Evolutionary conservation across 768 basidiomycete species (phyloP), one percentile per base, ranked within the genome.

Genomic region (Tylopilus plumbeoviolaceoides): DNA sequence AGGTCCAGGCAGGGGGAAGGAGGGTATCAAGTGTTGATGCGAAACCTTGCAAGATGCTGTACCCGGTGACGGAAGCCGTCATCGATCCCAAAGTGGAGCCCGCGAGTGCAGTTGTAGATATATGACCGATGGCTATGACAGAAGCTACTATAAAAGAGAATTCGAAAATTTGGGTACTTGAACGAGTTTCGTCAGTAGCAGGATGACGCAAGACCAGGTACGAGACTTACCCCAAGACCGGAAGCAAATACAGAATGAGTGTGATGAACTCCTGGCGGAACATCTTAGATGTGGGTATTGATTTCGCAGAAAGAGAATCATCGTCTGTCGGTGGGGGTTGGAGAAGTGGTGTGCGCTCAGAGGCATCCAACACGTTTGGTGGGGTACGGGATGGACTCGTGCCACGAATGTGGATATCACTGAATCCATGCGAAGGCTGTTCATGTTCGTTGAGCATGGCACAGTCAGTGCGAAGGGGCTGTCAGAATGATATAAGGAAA

Each of bases 91-190:
- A 7, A 30, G 28, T 30, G 1, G 28, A 3, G 7, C 28, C 28
- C 10, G 28, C 28, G 28, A 30, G 28, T 30, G 28, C 3, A 30
- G 28, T 10, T 30, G 28, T 30, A 4, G 28, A 30, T 3, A 30
- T 30, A 30, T 30, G 28, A 3, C 28, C 28, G 28, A 30, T 30
- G 7, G 28, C 10, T 30, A 30, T 30, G 28, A 30, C 28, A 7
- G 28, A 30, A 30, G 7, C 7, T 30, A 30, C 7, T 2, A 2
- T 30, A 30, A 30, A 30, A 30, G 28, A 30, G 28, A 30, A 95
- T 65, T 98, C 95, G 18, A 91, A 76, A 18, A 91, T 47, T 56
- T 89, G 87, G 3, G 90, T 85, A 7, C 90, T 33, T 33, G 11
- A 44, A 30, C 18, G 11, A 15, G 17, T 33, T 1, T 30, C 28